A percentile compares a stretch with the other conserved stretches of the same genome.
phyloP scores from a whole-genome alignment of 1,284 basidiomycete genomes.

The Kalmanozyma brasiliensis region DNA sequence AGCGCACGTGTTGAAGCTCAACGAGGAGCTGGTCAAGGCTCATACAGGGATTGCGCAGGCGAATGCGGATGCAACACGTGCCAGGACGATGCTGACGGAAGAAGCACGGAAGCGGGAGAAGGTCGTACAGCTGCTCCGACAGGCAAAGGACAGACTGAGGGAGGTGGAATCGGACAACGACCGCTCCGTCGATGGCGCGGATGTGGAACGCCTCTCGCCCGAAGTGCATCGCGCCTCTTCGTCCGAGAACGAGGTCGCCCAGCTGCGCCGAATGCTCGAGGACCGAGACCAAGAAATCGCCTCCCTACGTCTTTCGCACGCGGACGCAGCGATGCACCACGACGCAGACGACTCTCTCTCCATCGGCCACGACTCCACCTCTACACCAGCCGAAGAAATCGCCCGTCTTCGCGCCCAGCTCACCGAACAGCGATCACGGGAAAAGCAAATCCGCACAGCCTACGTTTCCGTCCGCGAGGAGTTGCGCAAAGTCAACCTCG shows the following conservation, averaged over 20 bases:
- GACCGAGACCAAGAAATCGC: conserved; percentile 41
- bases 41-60: conserved; percentile 35
- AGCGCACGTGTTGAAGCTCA: conserved; percentile 20
- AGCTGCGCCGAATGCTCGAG: conserved; percentile 19
- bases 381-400: conserved; percentile 13
- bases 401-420: conserved; percentile 31
- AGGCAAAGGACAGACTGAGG: conserved; percentile 31
- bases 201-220: not conserved
- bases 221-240: not conserved
- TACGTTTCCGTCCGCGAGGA: conserved; percentile 59
- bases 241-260: conserved; percentile 17
- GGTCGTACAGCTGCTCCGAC: conserved; percentile 28
- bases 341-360: conserved; percentile 5
- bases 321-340: conserved; percentile 32
- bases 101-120: conserved; percentile 48
- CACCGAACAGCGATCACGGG: conserved; percentile 43
- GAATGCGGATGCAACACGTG: conserved; percentile 39
- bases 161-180: conserved; percentile 25
- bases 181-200: not conserved
- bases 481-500: conserved; percentile 46
- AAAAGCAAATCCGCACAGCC: conserved; percentile 54
- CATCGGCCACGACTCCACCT: not conserved
- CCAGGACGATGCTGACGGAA: conserved; percentile 22
- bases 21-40: conserved; percentile 45
- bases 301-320: conserved; percentile 23